Base-by-base conservation (phyloP, 2,329 filamentous ascomycete species). In the Elsinoe necatrix region DNA sequence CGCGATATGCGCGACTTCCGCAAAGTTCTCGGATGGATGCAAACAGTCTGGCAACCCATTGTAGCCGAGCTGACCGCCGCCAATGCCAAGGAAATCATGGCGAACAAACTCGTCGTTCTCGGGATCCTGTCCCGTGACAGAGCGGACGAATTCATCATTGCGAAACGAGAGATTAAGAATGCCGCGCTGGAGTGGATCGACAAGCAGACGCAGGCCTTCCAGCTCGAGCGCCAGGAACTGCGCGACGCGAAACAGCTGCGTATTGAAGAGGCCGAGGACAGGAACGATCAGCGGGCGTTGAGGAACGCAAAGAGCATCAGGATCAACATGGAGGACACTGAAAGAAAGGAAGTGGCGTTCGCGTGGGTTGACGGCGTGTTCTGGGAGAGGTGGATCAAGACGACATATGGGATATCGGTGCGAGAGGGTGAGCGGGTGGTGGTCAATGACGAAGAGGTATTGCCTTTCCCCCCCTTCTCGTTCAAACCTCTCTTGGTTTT, bases 161-260 rank as follows among this genome's bases (percentile, higher is more conserved):
- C 88, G 23, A 87, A 88, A 69, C 84, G 86, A 31, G 95, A 98
- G 73, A 84, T 98, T 73, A 97, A 97, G 80, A 92, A 86, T 63
- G 93, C 93, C 1, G 93, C 93, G 7, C 80, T 91, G 59, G 93
- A 97, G 71, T 98, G 93, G 91, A 95, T 97, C 81, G 92, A 97
- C 70, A 93, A 95, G 74, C 89, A 96, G 72, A 86, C 89, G 16
- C 85, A 92, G 63, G 80, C 89, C 37, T 96, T 95, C 77, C 89
- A 95, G 69, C 82, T 95, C 14, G 92, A 97, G 72, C 80, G 92
- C 57, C 89, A 96, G 74, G 93, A 95, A 71, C 79, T 96, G 50
- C 85, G 93, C 54, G 91, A 97, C 70, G 85, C 90, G 4, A 98
- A 98, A 76, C 90, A 97, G 70, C 78, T 96, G 61, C 84, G 92